Percentiles rank a stretch among this genome's conserved stretches.
These are phyloP conservation scores for Bretschneidera sinensis DNA, from an alignment of 345 rosid species.

Conservation along the genomic window DNA sequence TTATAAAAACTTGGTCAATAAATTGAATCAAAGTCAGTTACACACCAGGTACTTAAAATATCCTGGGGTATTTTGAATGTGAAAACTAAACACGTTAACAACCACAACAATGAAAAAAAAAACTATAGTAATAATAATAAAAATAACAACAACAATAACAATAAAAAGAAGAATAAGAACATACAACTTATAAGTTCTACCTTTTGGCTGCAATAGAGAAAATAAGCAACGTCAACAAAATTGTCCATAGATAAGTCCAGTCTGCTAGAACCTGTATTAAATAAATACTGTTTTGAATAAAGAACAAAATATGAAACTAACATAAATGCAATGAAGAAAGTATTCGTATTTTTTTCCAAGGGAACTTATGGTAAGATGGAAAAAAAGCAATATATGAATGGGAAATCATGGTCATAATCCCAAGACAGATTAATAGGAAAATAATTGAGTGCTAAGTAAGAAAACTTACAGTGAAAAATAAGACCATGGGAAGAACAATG, in stretches of 20 bases:
- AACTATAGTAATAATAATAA: background rate
- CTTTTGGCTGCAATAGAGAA: conserved; percentile 48
- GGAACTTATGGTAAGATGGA: background rate
- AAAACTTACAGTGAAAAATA: conserved; percentile 62
- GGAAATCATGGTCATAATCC: background rate
- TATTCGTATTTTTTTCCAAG: no score
- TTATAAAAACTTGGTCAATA: background rate
- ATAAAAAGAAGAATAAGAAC: conserved; percentile 4
- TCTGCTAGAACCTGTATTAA: conserved; percentile 64
- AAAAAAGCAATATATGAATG: no score
- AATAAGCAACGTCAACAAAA: conserved; percentile 32
- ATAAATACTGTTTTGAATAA: conserved; percentile 1
- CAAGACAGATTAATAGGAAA: background rate
- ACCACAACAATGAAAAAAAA: no score
- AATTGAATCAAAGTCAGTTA: background rate
- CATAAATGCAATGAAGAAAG: background rate
- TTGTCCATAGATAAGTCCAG: conserved; percentile 44
- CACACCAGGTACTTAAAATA: background rate
- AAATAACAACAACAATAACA: background rate
- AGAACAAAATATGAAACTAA: background rate
- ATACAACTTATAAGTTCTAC: conserved; percentile 53
- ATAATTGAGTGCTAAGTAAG: background rate
- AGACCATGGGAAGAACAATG: conserved; percentile 55
- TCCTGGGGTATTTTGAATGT: background rate
- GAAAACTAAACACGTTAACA: background rate